Conservation (phyloP, 2,329 filamentous ascomycete genomes). For the Venturiaceae sp. region DNA sequence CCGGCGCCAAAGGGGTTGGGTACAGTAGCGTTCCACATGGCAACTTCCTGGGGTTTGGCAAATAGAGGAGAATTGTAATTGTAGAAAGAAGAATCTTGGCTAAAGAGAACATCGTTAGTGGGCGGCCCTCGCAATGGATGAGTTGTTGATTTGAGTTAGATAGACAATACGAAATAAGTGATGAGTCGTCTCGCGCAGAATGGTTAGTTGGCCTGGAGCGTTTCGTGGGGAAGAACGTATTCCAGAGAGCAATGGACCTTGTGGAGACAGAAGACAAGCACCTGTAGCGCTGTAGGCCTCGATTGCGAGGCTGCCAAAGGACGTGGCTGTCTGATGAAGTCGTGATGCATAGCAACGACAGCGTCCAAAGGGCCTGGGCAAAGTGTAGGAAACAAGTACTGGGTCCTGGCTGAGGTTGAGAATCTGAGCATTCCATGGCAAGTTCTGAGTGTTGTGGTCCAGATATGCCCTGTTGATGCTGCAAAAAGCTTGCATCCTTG, state of each 20-base stretch:
- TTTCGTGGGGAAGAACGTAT: neutral
- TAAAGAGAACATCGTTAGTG: neutral
- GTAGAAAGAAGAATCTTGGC: neutral
- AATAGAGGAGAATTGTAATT: slow-evolving; percentile 1
- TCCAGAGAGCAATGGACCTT: too few relatives aligned
- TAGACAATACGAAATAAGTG: neutral
- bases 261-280: neutral
- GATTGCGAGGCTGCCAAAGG: neutral
- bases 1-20: neutral
- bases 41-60: slow-evolving; percentile 2
- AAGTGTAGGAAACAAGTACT: neutral
- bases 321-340: too few relatives aligned
- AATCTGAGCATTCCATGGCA: neutral
- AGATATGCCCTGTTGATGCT: neutral
- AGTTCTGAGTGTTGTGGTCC: neutral
- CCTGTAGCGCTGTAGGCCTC: neutral
- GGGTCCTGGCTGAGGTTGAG: neutral
- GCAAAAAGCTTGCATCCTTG: neutral
- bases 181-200: neutral
- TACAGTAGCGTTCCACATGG: slow-evolving; percentile 6
- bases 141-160: neutral
- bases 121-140: neutral
- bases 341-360: neutral
- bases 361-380: neutral
- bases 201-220: too few relatives aligned